Conservation (phyloP, 2,329 filamentous ascomycete species). For the Aureobasidium melanogenum region DNA sequence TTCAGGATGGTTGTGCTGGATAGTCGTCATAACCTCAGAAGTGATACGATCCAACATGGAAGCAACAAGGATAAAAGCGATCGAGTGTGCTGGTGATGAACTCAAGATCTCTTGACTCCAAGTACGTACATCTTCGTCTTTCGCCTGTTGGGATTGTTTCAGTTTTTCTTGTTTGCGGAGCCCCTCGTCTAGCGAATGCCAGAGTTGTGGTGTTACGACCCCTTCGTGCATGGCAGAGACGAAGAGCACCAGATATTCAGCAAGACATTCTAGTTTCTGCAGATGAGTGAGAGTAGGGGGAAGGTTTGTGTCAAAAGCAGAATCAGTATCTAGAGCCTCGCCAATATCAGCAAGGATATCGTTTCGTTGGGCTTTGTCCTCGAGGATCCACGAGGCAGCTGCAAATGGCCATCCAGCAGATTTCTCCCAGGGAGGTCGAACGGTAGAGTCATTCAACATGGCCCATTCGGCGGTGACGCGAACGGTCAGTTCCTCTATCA, state of each 20-base stretch:
- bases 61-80: slow-evolving; percentile 80
- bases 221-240: slow-evolving; percentile 69
- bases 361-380: slow-evolving; percentile 34
- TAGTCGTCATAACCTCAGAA: slow-evolving; percentile 39
- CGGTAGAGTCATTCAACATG: slow-evolving; percentile 38
- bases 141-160: slow-evolving; percentile 29
- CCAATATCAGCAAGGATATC: slow-evolving; percentile 37
- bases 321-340: slow-evolving; percentile 66
- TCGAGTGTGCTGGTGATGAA: slow-evolving; percentile 67
- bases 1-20: slow-evolving; percentile 14
- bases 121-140: slow-evolving; percentile 48
- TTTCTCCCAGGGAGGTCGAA: slow-evolving; percentile 43
- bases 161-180: slow-evolving; percentile 41
- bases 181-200: slow-evolving; percentile 57
- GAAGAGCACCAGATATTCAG: slow-evolving; percentile 65
- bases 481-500: slow-evolving; percentile 54
- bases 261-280: slow-evolving; percentile 64
- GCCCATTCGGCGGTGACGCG: slow-evolving; percentile 54
- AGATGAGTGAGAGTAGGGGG: slow-evolving; percentile 53
- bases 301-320: slow-evolving; percentile 52
- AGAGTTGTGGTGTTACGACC: slow-evolving; percentile 61
- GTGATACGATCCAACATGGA: slow-evolving; percentile 60
- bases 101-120: slow-evolving; percentile 66
- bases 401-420: slow-evolving; percentile 54
- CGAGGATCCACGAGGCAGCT: slow-evolving; percentile 36